Base-by-base conservation (phyloP, 2,329 filamentous ascomycete species). In the Fusarium subglutinans region DNA sequence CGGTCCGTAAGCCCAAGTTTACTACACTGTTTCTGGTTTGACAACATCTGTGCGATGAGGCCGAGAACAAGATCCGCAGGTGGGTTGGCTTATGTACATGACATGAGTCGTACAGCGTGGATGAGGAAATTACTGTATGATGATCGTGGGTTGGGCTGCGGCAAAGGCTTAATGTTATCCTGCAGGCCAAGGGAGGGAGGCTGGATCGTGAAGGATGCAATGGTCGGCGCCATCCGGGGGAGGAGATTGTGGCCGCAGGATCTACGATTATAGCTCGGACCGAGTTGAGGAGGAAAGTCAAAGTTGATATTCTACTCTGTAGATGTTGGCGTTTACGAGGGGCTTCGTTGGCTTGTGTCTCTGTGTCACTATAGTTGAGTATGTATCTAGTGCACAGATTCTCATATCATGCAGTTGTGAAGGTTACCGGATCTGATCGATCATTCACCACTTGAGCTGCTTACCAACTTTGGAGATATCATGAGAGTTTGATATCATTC, bases 141-240 rank as follows among this genome's bases (percentile, higher is more conserved):
- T 73, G 50, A 14, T 33, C 68, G 41, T 26, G 30, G 14, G 30
- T 30, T 54, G 40, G 38, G 50, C 35, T 26, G n/a, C 35, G 35
- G 51, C 54, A 40, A 22, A 47, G 35, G 41, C 40, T 56, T 69
- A 54, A 63, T 54, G 57, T 63, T 58, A 63, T 70, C 66, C 24
- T 56, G 58, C 30, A 54, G 57, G 48, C 24, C 48, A 40, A 47
- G 63, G 37, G 33, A 69, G 47, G 13, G 33, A 35, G 33, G 26
- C 47, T 55, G 73, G 47, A 58, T 53, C 57, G 43, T 66, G n/a
- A 67, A n/a, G 33, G 61, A 62, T 43, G 40, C 18, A 41, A 69
- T 75, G 63, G 53, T 57, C 70, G 73, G 70, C 71, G 73, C 73
- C 75, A 71, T 73, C 66, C 75, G 75, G 57, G 26, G 18, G 43